Evolutionary conservation across 371 early-diverging fungal species (phyloP), one percentile per base, ranked within the genome.

Genomic region (Rhizomucor miehei): DNA sequence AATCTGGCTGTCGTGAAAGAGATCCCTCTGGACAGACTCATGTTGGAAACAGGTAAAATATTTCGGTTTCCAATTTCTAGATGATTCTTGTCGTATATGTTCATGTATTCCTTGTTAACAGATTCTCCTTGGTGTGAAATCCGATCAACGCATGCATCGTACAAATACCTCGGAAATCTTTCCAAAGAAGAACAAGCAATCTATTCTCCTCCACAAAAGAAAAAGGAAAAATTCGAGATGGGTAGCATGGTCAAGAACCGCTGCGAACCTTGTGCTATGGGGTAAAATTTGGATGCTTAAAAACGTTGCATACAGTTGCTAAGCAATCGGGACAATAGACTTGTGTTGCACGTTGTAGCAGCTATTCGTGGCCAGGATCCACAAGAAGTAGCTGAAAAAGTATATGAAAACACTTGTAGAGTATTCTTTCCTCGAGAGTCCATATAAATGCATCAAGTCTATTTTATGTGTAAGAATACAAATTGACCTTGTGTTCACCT

Each of bases 71-170:
- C 52, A 23, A 2, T 5, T 29, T 43, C 25, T 29, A 41, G 10
- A 39, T n/a, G 8, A 12, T 45, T 52, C 10, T n/a, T n/a, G n/a
- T n/a, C n/a, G n/a, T n/a, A 24, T 47, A n/a, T 34, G 36, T 43
- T 44, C n/a, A 20, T 23, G 35, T 24, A 3, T 54, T n/a, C 44
- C 12, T 17, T 44, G 11, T 19, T 24, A 5, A 25, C 44, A 63
- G 96, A 95, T 79, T 91, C 89, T 6, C 97, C 97, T 11, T 96
- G 93, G 87, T 99, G 99, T 67, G 94, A 92, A 52, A 91, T 97
- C 56, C 79, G 93, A 41, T 88, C 90, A 6, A 92, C 93, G 0
- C 96, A 96, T 63, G 91, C 92, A 4, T 89, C 92, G 2, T 79
- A 69, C 64, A 68, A 78, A 48, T 80, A 86, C 55, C 59, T 90